Percentiles rank a stretch among this genome's conserved stretches.
These are phyloP conservation scores for Solanum etuberosum DNA, from an alignment of 257 asterid genomes.

Conservation along the genomic window DNA sequence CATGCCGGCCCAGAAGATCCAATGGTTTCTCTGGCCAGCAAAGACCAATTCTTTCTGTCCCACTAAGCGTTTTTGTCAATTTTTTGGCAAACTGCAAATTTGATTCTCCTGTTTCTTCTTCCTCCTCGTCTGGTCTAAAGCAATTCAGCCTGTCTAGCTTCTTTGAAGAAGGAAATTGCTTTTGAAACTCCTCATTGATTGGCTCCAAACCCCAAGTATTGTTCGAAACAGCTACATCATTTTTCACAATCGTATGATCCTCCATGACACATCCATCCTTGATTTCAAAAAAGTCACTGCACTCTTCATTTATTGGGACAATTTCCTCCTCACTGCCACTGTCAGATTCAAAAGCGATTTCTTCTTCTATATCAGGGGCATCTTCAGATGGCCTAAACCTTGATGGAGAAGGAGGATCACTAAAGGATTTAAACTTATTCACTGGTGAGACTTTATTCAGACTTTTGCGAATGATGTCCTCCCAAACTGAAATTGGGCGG, in stretches of 20 bases:
- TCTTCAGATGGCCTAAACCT: constrained; percentile 70
- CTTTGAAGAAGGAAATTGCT: constrained; percentile 41
- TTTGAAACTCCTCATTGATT: constrained; percentile 16
- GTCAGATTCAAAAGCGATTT: constrained; percentile 49
- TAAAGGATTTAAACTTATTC: constrained; percentile 63
- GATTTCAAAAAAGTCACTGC: constrained; percentile 15
- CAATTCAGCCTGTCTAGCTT: constrained; percentile 41
- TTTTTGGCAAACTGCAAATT: constrained; percentile 18
- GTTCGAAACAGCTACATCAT: constrained; percentile 14
- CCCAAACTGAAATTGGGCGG: constrained; percentile 86
- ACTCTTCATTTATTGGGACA: constrained; percentile 54
- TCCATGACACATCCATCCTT: constrained; percentile 9
- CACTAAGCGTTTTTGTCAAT: constrained; percentile 43
- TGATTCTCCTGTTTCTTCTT: constrained; percentile 27
- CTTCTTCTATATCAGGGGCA: constrained; percentile 52
- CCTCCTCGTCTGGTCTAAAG: constrained; percentile 31
- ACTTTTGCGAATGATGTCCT: constrained; percentile 71
- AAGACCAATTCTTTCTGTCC: constrained; percentile 71
- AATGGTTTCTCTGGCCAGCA: constrained; percentile 96
- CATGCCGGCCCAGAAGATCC: constrained; percentile 46
- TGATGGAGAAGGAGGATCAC: constrained; percentile 86
- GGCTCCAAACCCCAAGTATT: constrained; percentile 1
- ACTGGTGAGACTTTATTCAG: constrained; percentile 50
- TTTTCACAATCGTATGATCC: background rate
- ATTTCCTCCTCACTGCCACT: constrained; percentile 76